Conservation (phyloP, 306 rosid genomes). For the Cucurbita moschata region DNA sequence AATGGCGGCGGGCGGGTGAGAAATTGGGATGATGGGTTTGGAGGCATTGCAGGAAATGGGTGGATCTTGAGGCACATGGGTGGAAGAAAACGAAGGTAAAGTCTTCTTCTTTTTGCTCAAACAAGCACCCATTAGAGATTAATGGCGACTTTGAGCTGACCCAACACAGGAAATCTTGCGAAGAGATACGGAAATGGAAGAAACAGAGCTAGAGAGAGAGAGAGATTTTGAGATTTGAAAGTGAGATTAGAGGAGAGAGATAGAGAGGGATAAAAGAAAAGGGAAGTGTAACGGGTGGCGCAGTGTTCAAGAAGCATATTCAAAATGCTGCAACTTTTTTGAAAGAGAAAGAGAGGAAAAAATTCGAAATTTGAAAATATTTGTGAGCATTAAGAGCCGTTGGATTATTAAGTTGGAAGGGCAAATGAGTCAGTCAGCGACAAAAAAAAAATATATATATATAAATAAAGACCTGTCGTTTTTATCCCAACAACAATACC, state of each 20-base stretch:
- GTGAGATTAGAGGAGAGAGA: not conserved
- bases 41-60: not conserved
- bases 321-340: constrained; percentile 8
- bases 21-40: not conserved
- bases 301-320: constrained; percentile 25
- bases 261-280: not conserved
- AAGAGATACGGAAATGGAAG: not conserved
- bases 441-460: not conserved
- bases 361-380: constrained; percentile 41
- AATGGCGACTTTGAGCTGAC: not conserved
- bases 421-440: not conserved
- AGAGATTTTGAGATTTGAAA: not conserved
- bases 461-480: not conserved
- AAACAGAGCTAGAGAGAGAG: not conserved
- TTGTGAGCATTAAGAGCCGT: constrained; percentile 1
- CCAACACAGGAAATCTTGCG: not conserved
- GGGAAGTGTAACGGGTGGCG: constrained; percentile 1
- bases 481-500: not conserved
- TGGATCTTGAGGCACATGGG: constrained; percentile 10
- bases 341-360: not conserved
- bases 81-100: constrained; percentile 20
- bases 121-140: constrained; percentile 64
- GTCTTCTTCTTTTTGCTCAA: constrained; percentile 59
- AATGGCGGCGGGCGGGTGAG: not conserved
- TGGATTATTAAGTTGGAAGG: not conserved